These are phyloP conservation scores for Albugo candida DNA, from an alignment of 352 stramenopile species.

Conservation along the genomic window DNA sequence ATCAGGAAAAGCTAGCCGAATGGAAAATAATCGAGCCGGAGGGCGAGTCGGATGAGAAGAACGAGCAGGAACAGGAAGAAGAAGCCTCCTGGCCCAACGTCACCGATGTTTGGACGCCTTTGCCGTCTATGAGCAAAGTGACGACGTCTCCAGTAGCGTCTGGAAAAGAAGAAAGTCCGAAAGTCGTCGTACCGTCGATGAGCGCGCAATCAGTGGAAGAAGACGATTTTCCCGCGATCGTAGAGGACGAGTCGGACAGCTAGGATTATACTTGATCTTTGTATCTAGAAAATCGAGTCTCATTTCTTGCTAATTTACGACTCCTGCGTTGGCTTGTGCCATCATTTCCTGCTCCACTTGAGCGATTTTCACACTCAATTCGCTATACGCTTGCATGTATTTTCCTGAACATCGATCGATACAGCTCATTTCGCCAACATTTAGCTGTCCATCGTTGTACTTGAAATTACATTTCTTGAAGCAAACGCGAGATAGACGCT, in stretches of 20 bases:
- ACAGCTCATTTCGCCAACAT: conserved; percentile 96
- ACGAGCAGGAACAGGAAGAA: too few species aligned
- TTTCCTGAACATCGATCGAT: conserved; percentile 95
- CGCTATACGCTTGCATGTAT: conserved; percentile 94
- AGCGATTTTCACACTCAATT: conserved; percentile 87
- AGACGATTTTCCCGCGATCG: not conserved
- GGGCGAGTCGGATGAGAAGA: too few species aligned
- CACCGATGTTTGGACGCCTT: too few species aligned
- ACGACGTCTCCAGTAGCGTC: too few species aligned
- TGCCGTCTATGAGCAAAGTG: too few species aligned
- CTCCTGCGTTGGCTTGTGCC: conserved; percentile 32
- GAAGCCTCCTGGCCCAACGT: too few species aligned
- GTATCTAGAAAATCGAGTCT: not conserved
- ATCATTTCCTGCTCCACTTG: conserved; percentile 88
- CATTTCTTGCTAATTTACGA: conserved; percentile 1
- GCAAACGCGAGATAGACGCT: conserved; percentile 80
- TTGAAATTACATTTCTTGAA: conserved; percentile 92
- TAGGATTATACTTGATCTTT: not conserved
- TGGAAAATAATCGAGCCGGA: too few species aligned
- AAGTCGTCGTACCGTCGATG: too few species aligned
- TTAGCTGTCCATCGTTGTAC: conserved; percentile 91
- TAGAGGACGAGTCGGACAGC: not conserved
- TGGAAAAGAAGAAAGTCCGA: too few species aligned
- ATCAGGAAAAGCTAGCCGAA: too few species aligned
- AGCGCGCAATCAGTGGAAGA: too few species aligned